Evolutionary conservation across 805 yeast species (phyloP).

Genomic region (Grigorovia yakushimaensis): DNA sequence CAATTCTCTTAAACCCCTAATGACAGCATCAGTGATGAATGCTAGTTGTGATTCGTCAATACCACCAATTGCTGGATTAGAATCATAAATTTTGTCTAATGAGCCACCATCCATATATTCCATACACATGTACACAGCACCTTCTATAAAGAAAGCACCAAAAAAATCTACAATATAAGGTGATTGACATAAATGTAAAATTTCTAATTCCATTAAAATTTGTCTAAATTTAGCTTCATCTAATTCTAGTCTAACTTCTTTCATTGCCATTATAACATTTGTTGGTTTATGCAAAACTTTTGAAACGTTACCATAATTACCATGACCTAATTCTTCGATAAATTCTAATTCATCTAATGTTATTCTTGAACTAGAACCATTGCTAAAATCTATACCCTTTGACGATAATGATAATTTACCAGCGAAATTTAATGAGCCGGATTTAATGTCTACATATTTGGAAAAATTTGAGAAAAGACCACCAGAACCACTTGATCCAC

Average conservation of each 20-base stretch:
- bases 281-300: slow-evolving; percentile 92
- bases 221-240: slow-evolving; percentile 93
- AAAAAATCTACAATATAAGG: slow-evolving; percentile 92
- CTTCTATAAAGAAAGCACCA: slow-evolving; percentile 96
- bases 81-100: slow-evolving; percentile 71
- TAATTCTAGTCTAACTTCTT: slow-evolving; percentile 85
- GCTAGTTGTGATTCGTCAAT: slow-evolving; percentile 75
- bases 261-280: slow-evolving; percentile 91
- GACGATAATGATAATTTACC: slow-evolving; percentile 91
- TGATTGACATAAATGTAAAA: slow-evolving; percentile 81
- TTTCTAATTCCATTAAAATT: slow-evolving; percentile 91
- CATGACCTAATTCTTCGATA: slow-evolving; percentile 84
- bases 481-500: slow-evolving; percentile 20
- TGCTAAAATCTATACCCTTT: slow-evolving; percentile 81
- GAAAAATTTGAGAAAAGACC: slow-evolving; percentile 78
- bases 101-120: slow-evolving; percentile 98
- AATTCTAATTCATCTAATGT: slow-evolving; percentile 76
- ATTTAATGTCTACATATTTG: slow-evolving; percentile 80
- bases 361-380: slow-evolving; percentile 80
- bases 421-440: slow-evolving; percentile 84
- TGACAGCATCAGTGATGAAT: slow-evolving; percentile 67
- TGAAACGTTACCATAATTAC: slow-evolving; percentile 92
- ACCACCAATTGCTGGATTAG: slow-evolving; percentile 37
- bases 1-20: slow-evolving; percentile 69
- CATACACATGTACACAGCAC: slow-evolving; percentile 97